phyloP scores from a whole-genome alignment of 1,284 basidiomycete species.

The Pisolithus thermaeus region DNA sequence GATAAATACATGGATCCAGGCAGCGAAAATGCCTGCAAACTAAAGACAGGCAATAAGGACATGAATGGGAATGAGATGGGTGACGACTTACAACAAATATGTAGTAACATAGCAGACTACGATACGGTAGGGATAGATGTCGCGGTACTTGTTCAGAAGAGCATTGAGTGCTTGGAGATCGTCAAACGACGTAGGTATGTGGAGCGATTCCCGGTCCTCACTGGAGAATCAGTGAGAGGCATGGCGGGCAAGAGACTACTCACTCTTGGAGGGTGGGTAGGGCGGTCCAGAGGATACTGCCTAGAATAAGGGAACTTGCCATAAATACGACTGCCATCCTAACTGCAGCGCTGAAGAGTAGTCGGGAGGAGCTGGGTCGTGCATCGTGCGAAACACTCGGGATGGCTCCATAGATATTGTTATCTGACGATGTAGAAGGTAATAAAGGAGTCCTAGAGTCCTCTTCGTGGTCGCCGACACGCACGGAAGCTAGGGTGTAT shows the following conservation, averaged over 20 bases:
- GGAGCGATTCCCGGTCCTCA: slow-evolving; percentile 66
- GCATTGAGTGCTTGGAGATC: slow-evolving; percentile 78
- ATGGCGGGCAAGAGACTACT: slow-evolving; percentile 28
- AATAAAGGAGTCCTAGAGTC: slow-evolving; percentile 23
- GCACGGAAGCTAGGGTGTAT: slow-evolving; percentile 60
- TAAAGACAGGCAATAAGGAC: slow-evolving; percentile 28
- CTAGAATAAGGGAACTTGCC: slow-evolving; percentile 63
- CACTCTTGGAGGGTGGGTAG: slow-evolving; percentile 76
- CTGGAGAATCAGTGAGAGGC: slow-evolving; percentile 33
- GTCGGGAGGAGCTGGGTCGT: slow-evolving; percentile 41
- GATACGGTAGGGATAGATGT: slow-evolving; percentile 77
- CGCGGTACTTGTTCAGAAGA: slow-evolving; percentile 84
- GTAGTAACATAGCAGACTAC: slow-evolving; percentile 80
- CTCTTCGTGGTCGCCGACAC: slow-evolving; percentile 20
- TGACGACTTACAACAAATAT: slow-evolving; percentile 78
- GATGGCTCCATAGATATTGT: slow-evolving; percentile 50
- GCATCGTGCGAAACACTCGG: slow-evolving; percentile 32
- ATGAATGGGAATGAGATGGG: neutral
- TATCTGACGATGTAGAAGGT: slow-evolving; percentile 30
- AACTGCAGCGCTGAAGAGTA: slow-evolving; percentile 72
- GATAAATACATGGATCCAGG: slow-evolving; percentile 98
- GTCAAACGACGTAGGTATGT: slow-evolving; percentile 78
- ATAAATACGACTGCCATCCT: slow-evolving; percentile 80
- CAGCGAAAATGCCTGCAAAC: slow-evolving; percentile 93
- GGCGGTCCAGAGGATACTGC: slow-evolving; percentile 72